Conservation (phyloP, 345 rosid species). For the Eucalyptus erythrocorys region DNA sequence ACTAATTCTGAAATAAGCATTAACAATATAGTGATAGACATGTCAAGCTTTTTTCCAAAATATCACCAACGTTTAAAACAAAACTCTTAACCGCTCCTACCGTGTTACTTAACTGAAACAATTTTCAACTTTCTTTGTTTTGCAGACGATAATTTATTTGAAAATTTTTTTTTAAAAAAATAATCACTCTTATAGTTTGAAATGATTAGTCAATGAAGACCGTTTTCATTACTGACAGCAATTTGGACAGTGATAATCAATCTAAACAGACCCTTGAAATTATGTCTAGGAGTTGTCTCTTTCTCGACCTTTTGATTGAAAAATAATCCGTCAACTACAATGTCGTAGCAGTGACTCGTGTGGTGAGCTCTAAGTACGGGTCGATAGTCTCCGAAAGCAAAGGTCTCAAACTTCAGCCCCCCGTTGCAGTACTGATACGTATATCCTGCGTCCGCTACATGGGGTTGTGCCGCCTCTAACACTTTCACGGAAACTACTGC, state of each 20-base stretch:
- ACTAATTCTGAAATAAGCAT: not conserved
- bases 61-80: accelerated
- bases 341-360: not conserved
- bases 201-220: not conserved
- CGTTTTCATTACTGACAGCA: accelerated
- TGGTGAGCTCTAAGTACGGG: not conserved
- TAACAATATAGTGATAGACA: accelerated
- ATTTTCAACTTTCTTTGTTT: too few species aligned
- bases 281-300: accelerated
- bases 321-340: not conserved
- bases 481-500: not conserved
- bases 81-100: not conserved
- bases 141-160: accelerated
- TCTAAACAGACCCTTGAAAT: not conserved
- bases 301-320: not conserved
- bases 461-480: not conserved
- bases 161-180: too few species aligned
- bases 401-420: not conserved
- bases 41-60: not conserved
- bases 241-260: accelerated
- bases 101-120: not conserved
- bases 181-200: accelerated
- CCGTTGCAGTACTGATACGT: accelerated
- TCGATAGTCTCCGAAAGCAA: not conserved
- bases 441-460: not conserved